phyloP scores from a whole-genome alignment of 2,329 filamentous ascomycete species.

The Fusarium ambrosium region DNA sequence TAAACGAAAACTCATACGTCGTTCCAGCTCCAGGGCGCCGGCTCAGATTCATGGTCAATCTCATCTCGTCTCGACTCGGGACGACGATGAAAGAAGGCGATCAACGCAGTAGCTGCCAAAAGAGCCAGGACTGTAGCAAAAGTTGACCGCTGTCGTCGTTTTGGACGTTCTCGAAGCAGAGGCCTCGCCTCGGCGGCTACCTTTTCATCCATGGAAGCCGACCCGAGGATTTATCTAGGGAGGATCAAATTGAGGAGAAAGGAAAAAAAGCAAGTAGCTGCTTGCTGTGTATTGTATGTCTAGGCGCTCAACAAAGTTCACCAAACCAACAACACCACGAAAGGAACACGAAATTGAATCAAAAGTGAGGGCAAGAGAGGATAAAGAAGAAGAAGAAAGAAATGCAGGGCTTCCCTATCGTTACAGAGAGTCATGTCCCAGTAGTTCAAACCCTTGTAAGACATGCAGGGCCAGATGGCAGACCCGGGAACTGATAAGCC shows the following conservation, averaged over 20 bases:
- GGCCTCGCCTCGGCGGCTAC: slow-evolving; percentile 23
- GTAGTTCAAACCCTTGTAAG: not conserved
- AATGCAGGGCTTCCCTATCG: not conserved
- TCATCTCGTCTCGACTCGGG: slow-evolving; percentile 19
- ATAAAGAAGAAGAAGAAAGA: not conserved
- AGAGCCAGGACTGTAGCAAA: slow-evolving; percentile 31
- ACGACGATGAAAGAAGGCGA: slow-evolving; percentile 39
- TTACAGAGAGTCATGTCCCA: not conserved
- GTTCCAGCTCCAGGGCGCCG: slow-evolving; percentile 45
- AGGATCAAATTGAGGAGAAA: not conserved
- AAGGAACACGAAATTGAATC: not conserved
- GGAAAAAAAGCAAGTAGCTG: not conserved
- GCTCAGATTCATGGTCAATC: not conserved
- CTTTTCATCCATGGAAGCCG: not conserved
- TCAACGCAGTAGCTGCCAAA: slow-evolving; percentile 32
- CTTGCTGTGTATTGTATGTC: not conserved
- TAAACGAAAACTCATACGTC: slow-evolving; percentile 36
- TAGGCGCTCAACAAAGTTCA: not conserved
- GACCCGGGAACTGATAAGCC: not conserved
- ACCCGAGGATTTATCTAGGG: not conserved
- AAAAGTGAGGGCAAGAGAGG: not conserved
- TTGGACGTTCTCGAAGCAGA: slow-evolving; percentile 22
- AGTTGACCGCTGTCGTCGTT: not conserved
- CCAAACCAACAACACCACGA: not conserved
- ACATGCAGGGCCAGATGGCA: slow-evolving; percentile 11